Evolutionary conservation across 805 yeast species (phyloP), one percentile per base, ranked within the genome.

Genomic region (Yueomyces sp.): DNA sequence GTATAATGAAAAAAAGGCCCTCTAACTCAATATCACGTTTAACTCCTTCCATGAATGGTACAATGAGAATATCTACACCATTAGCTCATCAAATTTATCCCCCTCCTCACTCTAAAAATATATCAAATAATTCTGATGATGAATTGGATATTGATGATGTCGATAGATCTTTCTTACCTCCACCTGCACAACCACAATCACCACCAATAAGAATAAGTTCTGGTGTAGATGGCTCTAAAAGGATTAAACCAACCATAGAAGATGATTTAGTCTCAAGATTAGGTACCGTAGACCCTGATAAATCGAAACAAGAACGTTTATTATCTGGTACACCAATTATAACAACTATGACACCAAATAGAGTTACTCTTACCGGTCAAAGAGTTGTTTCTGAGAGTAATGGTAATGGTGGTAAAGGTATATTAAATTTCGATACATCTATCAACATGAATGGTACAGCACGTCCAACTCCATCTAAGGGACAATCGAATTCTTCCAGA

Each of bases 81-180:
- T 45, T 66, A 40, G 60, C 69, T 3, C 62, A 65, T 40, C 70
- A 67, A 44, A 58, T 67, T 7, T 67, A 56, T 45, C 69, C 70
- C 9, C 56, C 53, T n/a, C 49, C 49, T 32, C 39, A 38, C 33
- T 48, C 28, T 40, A 44, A 40, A 19, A 46, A 41, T 34, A 42
- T 49, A n/a, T 40, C 52, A 19, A 52, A 56, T 28, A 59, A 60
- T 42, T 59, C 63, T 0, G 58, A 54, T 39, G 52, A 51, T 40
- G 56, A 52, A 36, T 44, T 64, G 51, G 59, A 59, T 47, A 53
- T 64, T 51, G 62, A 56, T 5, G 44, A 49, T 12, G 60, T 50
- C 2, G 64, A 61, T 36, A 55, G 60, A 34, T 62, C 65, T 3
- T 51, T 61, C 28, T 48, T 62, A 44, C 65, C 65, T 11, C 66